Evolutionary conservation across 2,329 filamentous ascomycete genomes (phyloP).

Genomic region (Grosmannia serpens): DNA sequence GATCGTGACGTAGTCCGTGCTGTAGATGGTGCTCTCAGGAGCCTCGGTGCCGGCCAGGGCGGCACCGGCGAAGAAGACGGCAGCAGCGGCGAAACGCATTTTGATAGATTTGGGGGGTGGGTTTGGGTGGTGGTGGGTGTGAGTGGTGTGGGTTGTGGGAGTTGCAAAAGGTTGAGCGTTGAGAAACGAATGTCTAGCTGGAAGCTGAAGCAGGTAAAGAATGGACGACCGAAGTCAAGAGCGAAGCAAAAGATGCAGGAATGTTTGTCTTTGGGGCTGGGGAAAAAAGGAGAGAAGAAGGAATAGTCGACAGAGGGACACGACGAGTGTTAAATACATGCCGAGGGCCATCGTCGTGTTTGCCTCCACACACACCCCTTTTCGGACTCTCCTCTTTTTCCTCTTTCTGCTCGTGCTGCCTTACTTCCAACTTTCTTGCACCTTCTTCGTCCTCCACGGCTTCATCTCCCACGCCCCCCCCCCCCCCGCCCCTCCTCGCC

Average conservation of each 20-base stretch:
- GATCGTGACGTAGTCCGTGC: slow-evolving; percentile 47
- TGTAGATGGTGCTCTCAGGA: slow-evolving; percentile 36
- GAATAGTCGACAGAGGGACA: slow-evolving; percentile 10
- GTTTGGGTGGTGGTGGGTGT: slow-evolving; percentile 6
- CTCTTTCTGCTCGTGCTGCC: not conserved
- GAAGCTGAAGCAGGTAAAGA: slow-evolving; percentile 18
- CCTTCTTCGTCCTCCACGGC: not conserved
- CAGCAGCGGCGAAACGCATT: slow-evolving; percentile 49
- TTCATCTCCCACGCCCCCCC: slow-evolving; percentile 6
- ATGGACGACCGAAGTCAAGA: slow-evolving; percentile 30
- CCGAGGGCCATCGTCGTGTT: not conserved
- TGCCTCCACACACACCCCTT: not conserved
- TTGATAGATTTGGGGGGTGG: slow-evolving; percentile 29
- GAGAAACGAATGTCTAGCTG: slow-evolving; percentile 14
- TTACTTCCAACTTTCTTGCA: not conserved
- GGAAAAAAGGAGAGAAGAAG: slow-evolving; percentile 18
- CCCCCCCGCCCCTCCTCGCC: not conserved
- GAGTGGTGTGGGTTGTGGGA: slow-evolving; percentile 5
- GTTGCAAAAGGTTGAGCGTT: slow-evolving; percentile 6
- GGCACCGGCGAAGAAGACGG: slow-evolving; percentile 38
- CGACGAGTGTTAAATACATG: slow-evolving; percentile 22
- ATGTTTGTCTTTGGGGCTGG: slow-evolving; percentile 22
- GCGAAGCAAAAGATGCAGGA: slow-evolving; percentile 18
- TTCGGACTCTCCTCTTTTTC: not conserved
- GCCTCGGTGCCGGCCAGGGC: slow-evolving; percentile 21